Evolutionary conservation across 1,284 basidiomycete species (phyloP).

Genomic region (Xerocomus nothofagi): DNA sequence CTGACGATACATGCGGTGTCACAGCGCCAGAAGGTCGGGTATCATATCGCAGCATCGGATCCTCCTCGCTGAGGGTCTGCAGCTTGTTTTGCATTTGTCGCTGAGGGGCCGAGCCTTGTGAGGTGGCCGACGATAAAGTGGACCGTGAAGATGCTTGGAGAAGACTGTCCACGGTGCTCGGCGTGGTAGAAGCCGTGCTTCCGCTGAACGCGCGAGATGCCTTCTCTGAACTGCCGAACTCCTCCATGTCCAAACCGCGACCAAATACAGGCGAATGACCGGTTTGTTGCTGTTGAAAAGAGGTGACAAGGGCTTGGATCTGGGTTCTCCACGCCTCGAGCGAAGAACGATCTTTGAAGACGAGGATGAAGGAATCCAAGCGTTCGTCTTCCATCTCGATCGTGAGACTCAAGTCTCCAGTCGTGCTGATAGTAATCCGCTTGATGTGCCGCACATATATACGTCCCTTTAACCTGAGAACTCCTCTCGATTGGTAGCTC

Average conservation of each 20-base stretch:
- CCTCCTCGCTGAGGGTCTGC: conserved; percentile 68
- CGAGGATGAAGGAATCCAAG: conserved; percentile 90
- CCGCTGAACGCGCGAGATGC: conserved; percentile 77
- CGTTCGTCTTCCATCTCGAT: conserved; percentile 95
- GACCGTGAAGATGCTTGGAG: conserved; percentile 66
- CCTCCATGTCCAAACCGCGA: conserved; percentile 60
- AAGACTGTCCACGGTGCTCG: conserved; percentile 69
- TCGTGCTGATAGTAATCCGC: conserved; percentile 75
- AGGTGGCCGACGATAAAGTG: conserved; percentile 67
- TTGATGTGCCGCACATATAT: conserved; percentile 95
- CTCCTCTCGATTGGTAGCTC: conserved; percentile 60
- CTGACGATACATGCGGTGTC: conserved; percentile 73
- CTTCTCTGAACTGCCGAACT: conserved; percentile 74
- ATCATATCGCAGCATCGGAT: conserved; percentile 58
- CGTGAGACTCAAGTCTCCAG: conserved; percentile 83
- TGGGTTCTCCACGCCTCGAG: conserved; percentile 86
- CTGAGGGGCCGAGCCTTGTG: conserved; percentile 54
- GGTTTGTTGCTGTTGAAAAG: conserved; percentile 51
- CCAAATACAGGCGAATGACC: conserved; percentile 36
- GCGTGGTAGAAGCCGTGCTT: conserved; percentile 62
- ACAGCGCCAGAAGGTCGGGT: conserved; percentile 51
- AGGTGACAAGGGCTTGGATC: conserved; percentile 71
- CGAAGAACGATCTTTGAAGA: conserved; percentile 88
- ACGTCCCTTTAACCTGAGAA: conserved; percentile 88
- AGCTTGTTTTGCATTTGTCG: conserved; percentile 49